Evolutionary conservation across 306 rosid genomes (phyloP).

Genomic region (Trichosanthes truncata): DNA sequence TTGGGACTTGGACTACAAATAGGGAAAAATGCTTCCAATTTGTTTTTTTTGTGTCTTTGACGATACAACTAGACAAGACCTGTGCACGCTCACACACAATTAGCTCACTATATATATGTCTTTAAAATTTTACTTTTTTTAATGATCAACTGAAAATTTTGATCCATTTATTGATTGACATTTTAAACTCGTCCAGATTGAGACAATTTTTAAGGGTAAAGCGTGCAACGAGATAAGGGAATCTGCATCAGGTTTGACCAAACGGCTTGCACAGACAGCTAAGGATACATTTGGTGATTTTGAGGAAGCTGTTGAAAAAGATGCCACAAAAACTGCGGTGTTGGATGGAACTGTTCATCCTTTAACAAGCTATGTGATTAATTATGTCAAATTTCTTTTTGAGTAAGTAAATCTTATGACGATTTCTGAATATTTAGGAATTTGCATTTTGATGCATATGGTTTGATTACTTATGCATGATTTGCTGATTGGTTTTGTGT

Average conservation of each 20-base stretch:
- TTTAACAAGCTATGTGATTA: conserved; percentile 90
- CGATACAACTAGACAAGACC: background rate
- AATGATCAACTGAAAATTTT: background rate
- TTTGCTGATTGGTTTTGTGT: background rate
- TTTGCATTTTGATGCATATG: background rate
- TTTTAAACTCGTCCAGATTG: conserved; percentile 45
- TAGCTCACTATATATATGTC: background rate
- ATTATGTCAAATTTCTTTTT: conserved; percentile 88
- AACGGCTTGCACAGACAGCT: conserved; percentile 85
- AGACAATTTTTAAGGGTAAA: conserved; percentile 71
- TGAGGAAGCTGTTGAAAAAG: conserved; percentile 95
- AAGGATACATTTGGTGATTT: conserved; percentile 92
- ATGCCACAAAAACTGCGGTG: conserved; percentile 94
- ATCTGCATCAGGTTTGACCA: conserved; percentile 70
- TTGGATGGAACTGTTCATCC: conserved; percentile 98
- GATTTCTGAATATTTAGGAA: background rate
- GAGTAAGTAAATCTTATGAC: conserved; percentile 52
- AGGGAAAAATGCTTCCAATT: background rate
- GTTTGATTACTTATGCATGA: background rate
- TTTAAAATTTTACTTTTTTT: background rate
- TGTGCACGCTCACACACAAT: background rate
- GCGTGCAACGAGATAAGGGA: conserved; percentile 75
- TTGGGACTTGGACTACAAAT: background rate
- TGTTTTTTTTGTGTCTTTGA: background rate
- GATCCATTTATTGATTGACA: conserved; percentile 10